phyloP scores from a whole-genome alignment of 2,329 filamentous ascomycete genomes.

The Clarireedia sp. region DNA sequence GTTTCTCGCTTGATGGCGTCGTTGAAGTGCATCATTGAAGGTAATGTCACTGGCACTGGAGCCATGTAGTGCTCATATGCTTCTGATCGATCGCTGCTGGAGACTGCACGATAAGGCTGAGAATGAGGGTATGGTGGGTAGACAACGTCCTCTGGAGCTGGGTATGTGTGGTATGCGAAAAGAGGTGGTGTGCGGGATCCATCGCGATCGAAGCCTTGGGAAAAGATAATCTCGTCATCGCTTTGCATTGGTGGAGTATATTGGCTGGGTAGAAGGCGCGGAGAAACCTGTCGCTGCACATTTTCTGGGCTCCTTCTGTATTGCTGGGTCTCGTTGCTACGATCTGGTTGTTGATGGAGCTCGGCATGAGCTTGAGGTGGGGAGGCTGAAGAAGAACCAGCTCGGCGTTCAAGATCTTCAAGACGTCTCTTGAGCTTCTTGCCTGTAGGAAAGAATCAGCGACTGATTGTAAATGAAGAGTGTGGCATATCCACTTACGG shows the following conservation, averaged over 20 bases:
- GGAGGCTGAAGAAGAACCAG: conserved; percentile 53
- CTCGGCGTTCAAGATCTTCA: conserved; percentile 75
- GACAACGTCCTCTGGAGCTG: conserved; percentile 55
- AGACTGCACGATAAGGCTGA: conserved; percentile 45
- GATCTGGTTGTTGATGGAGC: conserved; percentile 30
- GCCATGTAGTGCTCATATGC: conserved; percentile 49
- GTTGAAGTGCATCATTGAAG: conserved; percentile 56
- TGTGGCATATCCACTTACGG: conserved; percentile 50
- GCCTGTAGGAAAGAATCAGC: conserved; percentile 43
- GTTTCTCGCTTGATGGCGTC: conserved; percentile 62
- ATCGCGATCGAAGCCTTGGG: conserved; percentile 57
- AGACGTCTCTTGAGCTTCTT: conserved; percentile 89
- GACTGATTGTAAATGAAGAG: background rate
- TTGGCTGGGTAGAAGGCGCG: conserved; percentile 41
- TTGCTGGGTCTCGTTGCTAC: conserved; percentile 25
- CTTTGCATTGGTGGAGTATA: conserved; percentile 54
- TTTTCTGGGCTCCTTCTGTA: conserved; percentile 25
- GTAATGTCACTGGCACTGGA: conserved; percentile 50
- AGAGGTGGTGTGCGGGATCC: conserved; percentile 65
- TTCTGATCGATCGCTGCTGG: conserved; percentile 34
- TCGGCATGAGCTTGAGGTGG: conserved; percentile 46
- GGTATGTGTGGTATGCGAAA: conserved; percentile 59
- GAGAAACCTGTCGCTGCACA: conserved; percentile 32
- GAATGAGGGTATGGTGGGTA: conserved; percentile 51
- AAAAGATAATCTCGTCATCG: conserved; percentile 61